Base-by-base conservation (phyloP, 805 yeast genomes). In the Jamesozyma gamospora region DNA sequence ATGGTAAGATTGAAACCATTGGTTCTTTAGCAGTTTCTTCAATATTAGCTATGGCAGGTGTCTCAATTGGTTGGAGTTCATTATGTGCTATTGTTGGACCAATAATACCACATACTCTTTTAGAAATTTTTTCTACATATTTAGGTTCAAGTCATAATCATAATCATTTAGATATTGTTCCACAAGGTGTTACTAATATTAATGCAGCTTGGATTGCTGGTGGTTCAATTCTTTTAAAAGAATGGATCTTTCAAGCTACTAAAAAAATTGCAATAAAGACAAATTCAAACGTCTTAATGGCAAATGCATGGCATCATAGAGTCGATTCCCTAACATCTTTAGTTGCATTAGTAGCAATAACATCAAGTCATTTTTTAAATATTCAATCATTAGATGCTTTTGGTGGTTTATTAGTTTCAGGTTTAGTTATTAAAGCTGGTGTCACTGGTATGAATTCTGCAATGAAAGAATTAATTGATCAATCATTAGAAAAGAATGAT, bases 291-390 rank as follows among this genome's bases (percentile, higher is more conserved):
- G 97, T 92, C 3, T 69, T 92, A 35, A 77, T 85, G 36, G 98
- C 98, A 4, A 92, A 92, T 56, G 98, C 98, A 3, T 92, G 98
- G 97, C 98, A 92, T 60, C 98, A 92, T 57, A 72, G 98, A 46
- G 92, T 90, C 10, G 98, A 92, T 56, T 82, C 95, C 1, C 60
- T 92, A 50, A 94, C 97, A 1, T 85, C 96, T 0, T 69, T 82
- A 17, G 97, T 90, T 7, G 96, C 97, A 0, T 71, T 90, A 16
- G 72, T 78, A 4, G 87, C 97, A 1, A 92, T 92, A 37, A 74
- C 94, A 0, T 79, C 88, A 2, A 94, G 96, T 27, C 79, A 82
- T 49, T 67, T 85, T 43, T 73, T 87, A 45, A 74, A 79, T 46
- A 72, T 85, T 30, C 78, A 77, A 33, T 86, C 96, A 79, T 64